phyloP scores from a whole-genome alignment of 2,329 filamentous ascomycete genomes.

The Aureobasidium melanogenum region DNA sequence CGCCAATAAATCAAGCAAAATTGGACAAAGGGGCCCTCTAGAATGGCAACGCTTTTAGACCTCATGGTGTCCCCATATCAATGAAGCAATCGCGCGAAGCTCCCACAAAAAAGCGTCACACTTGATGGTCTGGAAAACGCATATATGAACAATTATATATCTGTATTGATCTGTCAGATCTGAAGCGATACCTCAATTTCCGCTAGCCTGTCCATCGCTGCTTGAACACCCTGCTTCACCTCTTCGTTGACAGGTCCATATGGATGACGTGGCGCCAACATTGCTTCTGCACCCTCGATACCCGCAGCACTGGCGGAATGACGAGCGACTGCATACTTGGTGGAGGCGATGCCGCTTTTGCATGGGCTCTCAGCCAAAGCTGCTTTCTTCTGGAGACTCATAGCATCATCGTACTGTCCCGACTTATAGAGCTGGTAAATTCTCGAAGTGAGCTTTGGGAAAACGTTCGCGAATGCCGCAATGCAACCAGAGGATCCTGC shows the following conservation, averaged over 20 bases:
- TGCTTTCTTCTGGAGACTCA: conserved; percentile 51
- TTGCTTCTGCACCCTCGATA: conserved; percentile 49
- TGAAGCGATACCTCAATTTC: neutral
- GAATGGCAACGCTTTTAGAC: too few relatives aligned
- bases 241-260: neutral
- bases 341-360: conserved; percentile 56
- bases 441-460: conserved; percentile 45
- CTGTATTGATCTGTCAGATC: too few relatives aligned
- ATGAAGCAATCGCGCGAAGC: too few relatives aligned
- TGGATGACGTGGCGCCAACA: conserved; percentile 50
- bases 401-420: conserved; percentile 49
- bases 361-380: conserved; percentile 55
- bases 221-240: neutral
- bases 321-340: conserved; percentile 54
- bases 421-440: conserved; percentile 54
- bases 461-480: conserved; percentile 45
- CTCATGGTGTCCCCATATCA: too few relatives aligned
- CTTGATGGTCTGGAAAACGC: too few relatives aligned
- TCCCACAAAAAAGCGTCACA: too few relatives aligned
- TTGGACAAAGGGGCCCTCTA: too few relatives aligned
- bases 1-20: too few relatives aligned
- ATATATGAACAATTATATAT: too few relatives aligned
- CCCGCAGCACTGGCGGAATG: conserved; percentile 37
- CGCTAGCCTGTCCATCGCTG: neutral
- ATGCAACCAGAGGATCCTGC: conserved; percentile 42